Conservation (phyloP, 2,329 filamentous ascomycete genomes). For the Nemania abortiva region DNA sequence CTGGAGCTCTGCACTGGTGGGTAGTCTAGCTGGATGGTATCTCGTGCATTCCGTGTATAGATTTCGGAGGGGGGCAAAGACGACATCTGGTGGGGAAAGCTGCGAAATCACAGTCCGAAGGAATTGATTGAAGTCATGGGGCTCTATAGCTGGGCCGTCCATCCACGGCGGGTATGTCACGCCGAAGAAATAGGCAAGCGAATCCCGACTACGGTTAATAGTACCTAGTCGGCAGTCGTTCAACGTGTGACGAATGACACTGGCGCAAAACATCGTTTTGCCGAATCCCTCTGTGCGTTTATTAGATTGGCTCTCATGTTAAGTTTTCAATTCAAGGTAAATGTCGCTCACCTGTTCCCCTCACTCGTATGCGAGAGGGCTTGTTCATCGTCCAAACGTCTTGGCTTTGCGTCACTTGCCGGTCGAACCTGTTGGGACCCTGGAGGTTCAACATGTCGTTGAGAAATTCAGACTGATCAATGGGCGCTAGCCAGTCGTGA, state of each 20-base stretch:
- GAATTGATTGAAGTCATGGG: conserved; percentile 30
- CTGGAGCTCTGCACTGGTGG: conserved; percentile 30
- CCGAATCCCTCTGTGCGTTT: conserved; percentile 30
- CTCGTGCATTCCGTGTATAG: conserved; percentile 32
- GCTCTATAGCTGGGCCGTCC: neutral
- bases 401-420: conserved; percentile 19
- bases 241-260: conserved; percentile 33
- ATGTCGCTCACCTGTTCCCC: conserved; percentile 16
- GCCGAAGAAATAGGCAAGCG: conserved; percentile 40
- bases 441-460: conserved; percentile 29
- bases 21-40: conserved; percentile 29
- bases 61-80: conserved; percentile 22
- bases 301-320: neutral
- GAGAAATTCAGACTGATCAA: conserved; percentile 35
- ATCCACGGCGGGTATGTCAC: conserved; percentile 22
- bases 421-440: conserved; percentile 25
- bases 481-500: conserved; percentile 33
- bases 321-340: neutral
- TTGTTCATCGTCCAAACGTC: conserved; percentile 28
- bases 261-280: conserved; percentile 40
- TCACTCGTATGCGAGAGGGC: conserved; percentile 24
- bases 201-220: conserved; percentile 28
- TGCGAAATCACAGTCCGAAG: conserved; percentile 38
- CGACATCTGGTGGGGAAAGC: conserved; percentile 28
- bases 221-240: conserved; percentile 11